Conservation (phyloP, 352 stramenopile species). For the Phytophthora pistaciae region DNA sequence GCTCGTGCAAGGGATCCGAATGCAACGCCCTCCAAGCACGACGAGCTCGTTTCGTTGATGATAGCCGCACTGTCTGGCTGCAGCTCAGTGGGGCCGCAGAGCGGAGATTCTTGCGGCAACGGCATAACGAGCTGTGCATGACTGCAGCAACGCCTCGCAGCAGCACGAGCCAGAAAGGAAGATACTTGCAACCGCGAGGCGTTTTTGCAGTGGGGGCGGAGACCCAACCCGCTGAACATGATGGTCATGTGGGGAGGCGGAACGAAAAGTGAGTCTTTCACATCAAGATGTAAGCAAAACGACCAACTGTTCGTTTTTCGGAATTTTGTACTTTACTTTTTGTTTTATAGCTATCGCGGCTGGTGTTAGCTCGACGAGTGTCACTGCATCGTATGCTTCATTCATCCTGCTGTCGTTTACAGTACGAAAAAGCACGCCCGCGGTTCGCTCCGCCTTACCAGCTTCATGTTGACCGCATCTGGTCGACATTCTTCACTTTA, state of each 20-base stretch:
- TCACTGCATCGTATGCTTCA: background rate
- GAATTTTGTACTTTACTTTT: background rate
- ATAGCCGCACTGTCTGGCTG: background rate
- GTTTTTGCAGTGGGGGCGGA: background rate
- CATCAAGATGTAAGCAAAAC: background rate
- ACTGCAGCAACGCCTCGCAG: background rate
- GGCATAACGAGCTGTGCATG: background rate
- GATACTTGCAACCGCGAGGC: background rate
- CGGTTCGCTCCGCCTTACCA: background rate
- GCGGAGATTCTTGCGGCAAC: background rate
- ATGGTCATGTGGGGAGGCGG: background rate
- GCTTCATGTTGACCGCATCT: background rate
- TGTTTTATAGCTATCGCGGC: slow-evolving; percentile 1
- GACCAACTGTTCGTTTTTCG: background rate
- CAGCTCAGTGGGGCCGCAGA: background rate
- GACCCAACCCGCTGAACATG: slow-evolving; percentile 14
- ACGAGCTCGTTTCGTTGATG: background rate
- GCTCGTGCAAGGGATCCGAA: slow-evolving; percentile 9
- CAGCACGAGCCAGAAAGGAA: slow-evolving; percentile 7
- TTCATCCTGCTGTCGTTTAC: background rate
- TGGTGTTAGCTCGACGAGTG: background rate
- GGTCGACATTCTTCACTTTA: background rate
- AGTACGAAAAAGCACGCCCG: background rate
- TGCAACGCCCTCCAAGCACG: background rate
- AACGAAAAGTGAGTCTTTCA: background rate